Percentiles rank a stretch among this genome's conserved stretches.
Conservation (phyloP, 2,329 filamentous ascomycete species). For the Apiospora pterosperma region DNA sequence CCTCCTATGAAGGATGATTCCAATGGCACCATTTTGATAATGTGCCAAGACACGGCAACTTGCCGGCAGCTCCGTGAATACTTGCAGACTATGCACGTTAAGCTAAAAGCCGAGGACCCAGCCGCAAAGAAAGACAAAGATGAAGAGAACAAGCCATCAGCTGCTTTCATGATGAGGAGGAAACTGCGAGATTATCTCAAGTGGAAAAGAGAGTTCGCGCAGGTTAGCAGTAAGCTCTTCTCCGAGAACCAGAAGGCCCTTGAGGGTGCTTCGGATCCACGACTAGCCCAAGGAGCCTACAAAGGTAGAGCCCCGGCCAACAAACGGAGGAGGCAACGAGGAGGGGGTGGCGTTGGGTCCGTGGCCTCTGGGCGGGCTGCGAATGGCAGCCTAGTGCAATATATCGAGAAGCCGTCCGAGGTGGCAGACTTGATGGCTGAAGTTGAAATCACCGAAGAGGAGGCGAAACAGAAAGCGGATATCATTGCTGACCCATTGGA, state of each 20-base stretch:
- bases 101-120: slow-evolving; percentile 44
- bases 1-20: slow-evolving; percentile 74
- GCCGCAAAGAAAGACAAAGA: slow-evolving; percentile 35
- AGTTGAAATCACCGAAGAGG: slow-evolving; percentile 75
- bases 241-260: slow-evolving; percentile 76
- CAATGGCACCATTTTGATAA: slow-evolving; percentile 88
- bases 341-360: slow-evolving; percentile 65
- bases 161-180: slow-evolving; percentile 83
- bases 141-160: slow-evolving; percentile 63
- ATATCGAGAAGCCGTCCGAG: slow-evolving; percentile 79
- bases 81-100: slow-evolving; percentile 83
- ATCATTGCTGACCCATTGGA: slow-evolving; percentile 75
- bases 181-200: slow-evolving; percentile 81
- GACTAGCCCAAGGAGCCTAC: slow-evolving; percentile 41
- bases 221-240: slow-evolving; percentile 76
- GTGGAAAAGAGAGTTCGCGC: slow-evolving; percentile 88
- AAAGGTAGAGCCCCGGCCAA: slow-evolving; percentile 71
- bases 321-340: slow-evolving; percentile 76
- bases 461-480: slow-evolving; percentile 72
- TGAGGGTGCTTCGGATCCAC: slow-evolving; percentile 60
- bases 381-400: slow-evolving; percentile 70
- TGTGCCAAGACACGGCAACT: slow-evolving; percentile 86
- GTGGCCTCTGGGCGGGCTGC: slow-evolving; percentile 60
- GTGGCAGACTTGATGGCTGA: slow-evolving; percentile 80
- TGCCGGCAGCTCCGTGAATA: slow-evolving; percentile 89